Evolutionary conservation across 371 early-diverging fungal genomes (phyloP), one percentile per base, ranked within the genome.

Genomic region (Mortierella sp.): DNA sequence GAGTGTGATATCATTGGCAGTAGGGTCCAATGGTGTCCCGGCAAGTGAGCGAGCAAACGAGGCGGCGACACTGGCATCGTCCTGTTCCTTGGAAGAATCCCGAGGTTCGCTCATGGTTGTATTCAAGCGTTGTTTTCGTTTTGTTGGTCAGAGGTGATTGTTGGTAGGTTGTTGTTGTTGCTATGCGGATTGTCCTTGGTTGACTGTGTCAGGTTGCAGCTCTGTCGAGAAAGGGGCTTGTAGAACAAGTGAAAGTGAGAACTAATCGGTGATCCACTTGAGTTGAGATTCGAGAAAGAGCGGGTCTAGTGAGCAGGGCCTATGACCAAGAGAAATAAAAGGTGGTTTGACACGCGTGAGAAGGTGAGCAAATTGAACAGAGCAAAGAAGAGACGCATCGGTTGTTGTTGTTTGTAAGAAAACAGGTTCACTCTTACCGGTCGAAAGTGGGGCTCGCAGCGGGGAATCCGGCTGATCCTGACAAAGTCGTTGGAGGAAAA

Each of bases 351-450:
- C 40, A 67, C 67, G 67, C 67, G 67, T 40, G 67, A 67, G 67
- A 67, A 8, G 67, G 67, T 67, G 67, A 67, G 67, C 67, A 37
- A 37, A 67, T 64, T 34, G 40, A 67, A 67, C 21, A 0, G 24
- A 37, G 61, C 2, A 37, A 40, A 8, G 43, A 28, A 34, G 93
- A 89, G 72, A 96, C 93, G 44, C 95, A 96, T 40, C 40, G 34
- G 40, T 40, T 11, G 67, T 40, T 59, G 43, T 40, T 40, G 6
- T 40, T 40, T 40, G 43, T 21, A 40, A 37, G 3, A 10, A 40
- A 24, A 24, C 40, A 10, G 67, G 10, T 21, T 21, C 57, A 40
- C 43, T 37, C 67, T 67, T 67, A 67, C 67, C 67, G 24, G 24
- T 37, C 21, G 67, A 67, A 37, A 21, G 34, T 24, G 67, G 24